These are phyloP conservation scores for Dalbergia oliveri DNA, from an alignment of 306 rosid genomes.

Conservation along the genomic window DNA sequence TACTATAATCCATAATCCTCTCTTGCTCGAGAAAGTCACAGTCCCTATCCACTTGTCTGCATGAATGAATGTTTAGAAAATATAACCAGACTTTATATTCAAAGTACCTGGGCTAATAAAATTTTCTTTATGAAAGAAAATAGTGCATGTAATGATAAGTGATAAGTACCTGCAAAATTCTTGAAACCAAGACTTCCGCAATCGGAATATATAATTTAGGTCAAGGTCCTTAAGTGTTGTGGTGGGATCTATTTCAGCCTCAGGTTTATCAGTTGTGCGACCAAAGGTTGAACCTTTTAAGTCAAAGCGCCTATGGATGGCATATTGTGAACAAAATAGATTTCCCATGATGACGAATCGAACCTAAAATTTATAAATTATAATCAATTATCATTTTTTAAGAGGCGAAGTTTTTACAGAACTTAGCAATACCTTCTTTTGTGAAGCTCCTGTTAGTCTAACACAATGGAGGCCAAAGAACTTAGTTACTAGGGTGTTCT, in stretches of 20 bases:
- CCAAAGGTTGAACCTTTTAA: conserved; percentile 96
- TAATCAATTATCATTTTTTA: conserved; percentile 24
- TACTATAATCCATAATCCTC: conserved; percentile 98
- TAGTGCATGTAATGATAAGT: conserved; percentile 42
- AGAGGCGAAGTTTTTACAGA: conserved; percentile 17
- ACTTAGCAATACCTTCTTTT: conserved; percentile 81
- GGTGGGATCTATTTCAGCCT: conserved; percentile 82
- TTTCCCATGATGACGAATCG: conserved; percentile 99
- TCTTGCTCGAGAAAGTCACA: conserved; percentile 97
- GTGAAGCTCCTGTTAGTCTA: conserved; percentile 79
- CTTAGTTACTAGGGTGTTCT: conserved; percentile 90
- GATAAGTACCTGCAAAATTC: conserved; percentile 83
- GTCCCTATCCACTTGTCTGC: conserved; percentile 96
- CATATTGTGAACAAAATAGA: conserved; percentile 80
- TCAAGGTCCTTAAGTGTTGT: conserved; percentile 98
- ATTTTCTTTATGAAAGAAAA: conserved; percentile 30
- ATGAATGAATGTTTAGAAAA: conserved; percentile 40
- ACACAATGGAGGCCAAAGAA: conserved; percentile 98
- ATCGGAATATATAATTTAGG: conserved; percentile 83
- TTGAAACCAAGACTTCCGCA: conserved; percentile 85
- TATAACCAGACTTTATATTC: conserved; percentile 3
- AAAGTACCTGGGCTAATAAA: background rate
- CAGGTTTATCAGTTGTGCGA: conserved; percentile 87
- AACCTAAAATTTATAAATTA: conserved; percentile 67
- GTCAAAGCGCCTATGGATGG: conserved; percentile 92